Conservation (phyloP, 805 yeast genomes). For the Maudiozyma serrabonitensis region DNA sequence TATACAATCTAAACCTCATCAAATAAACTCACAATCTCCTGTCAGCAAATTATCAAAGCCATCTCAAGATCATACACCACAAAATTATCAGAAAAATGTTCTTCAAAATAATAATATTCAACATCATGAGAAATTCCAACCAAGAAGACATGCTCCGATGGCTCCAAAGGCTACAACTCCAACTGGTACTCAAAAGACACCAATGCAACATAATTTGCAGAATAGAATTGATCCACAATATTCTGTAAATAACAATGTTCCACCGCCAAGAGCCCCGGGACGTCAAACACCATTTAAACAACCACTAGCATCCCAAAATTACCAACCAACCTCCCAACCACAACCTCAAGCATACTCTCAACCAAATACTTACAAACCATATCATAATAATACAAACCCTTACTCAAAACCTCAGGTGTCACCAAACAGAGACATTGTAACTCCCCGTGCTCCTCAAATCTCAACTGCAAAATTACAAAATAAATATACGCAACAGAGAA, state of each 20-base stretch:
- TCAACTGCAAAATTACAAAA: background rate
- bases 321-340: slow-evolving; percentile 23
- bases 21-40: background rate
- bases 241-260: slow-evolving; percentile 1
- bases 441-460: background rate
- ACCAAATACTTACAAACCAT: slow-evolving; percentile 12
- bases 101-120: slow-evolving; percentile 5
- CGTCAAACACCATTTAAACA: slow-evolving; percentile 2
- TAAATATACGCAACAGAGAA: slow-evolving; percentile 6
- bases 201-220: slow-evolving; percentile 11
- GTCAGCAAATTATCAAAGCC: background rate
- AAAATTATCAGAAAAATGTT: background rate
- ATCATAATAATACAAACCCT: slow-evolving; percentile 20
- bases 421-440: background rate
- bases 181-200: slow-evolving; percentile 5
- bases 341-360: slow-evolving; percentile 8
- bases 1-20: background rate
- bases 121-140: slow-evolving; percentile 2
- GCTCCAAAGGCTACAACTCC: slow-evolving; percentile 19
- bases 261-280: slow-evolving; percentile 2
- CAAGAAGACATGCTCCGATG: slow-evolving; percentile 20
- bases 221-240: slow-evolving; percentile 2
- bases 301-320: slow-evolving; percentile 6
- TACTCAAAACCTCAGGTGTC: slow-evolving; percentile 9
- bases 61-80: background rate